Conservation (phyloP, 208 protist genomes). For the Trypanosomatidae sp. region DNA sequence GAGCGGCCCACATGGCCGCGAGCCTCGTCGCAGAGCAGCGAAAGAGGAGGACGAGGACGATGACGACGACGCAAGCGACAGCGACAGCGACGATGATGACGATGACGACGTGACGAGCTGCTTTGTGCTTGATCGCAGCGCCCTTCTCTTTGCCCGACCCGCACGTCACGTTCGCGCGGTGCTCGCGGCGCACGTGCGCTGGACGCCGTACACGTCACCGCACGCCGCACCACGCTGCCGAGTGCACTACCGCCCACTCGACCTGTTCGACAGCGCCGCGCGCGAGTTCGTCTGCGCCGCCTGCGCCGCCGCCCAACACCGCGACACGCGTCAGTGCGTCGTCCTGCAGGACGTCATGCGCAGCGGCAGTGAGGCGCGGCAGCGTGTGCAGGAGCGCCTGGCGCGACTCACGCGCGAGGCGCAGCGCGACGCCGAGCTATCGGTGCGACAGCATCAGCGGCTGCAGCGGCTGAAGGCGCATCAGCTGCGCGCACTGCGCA, state of each 20-base stretch:
- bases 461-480: constrained; percentile 38
- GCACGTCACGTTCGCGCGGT: constrained; percentile 49
- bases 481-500: constrained; percentile 47
- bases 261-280: constrained; percentile 69
- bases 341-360: constrained; percentile 70
- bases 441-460: constrained; percentile 68
- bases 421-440: constrained; percentile 27
- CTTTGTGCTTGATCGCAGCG: constrained; percentile 50
- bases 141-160: constrained; percentile 60
- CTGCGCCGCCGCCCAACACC: constrained; percentile 33
- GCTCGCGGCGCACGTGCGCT: constrained; percentile 50
- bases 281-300: constrained; percentile 70
- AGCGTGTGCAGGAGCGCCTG: constrained; percentile 41
- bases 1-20: no score
- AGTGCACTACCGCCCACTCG: constrained; percentile 54
- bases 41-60: no score
- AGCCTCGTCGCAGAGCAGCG: no score
- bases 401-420: constrained; percentile 34
- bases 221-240: constrained; percentile 64
- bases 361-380: constrained; percentile 47
- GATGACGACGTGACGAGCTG: constrained; percentile 33
- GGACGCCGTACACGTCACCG: constrained; percentile 48
- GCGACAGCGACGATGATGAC: background rate
- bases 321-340: constrained; percentile 20
- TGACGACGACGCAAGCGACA: constrained; percentile 7